Base-by-base conservation (phyloP, 1,284 basidiomycete genomes). In the Kwoniella shivajii region DNA sequence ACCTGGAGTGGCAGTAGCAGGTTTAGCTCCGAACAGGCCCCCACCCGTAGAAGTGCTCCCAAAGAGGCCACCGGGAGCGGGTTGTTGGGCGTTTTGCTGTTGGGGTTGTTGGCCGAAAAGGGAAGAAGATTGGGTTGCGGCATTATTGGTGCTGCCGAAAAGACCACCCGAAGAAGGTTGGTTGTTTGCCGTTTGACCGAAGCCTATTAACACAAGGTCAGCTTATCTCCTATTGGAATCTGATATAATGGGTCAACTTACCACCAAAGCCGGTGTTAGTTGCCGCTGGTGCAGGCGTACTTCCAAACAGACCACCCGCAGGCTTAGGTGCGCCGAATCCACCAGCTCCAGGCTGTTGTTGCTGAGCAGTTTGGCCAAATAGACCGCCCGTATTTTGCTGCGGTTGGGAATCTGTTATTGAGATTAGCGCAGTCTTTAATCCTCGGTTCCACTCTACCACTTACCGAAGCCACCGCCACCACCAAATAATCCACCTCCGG, bases 11-110 rank as follows among this genome's bases (percentile, higher is more conserved):
- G 71, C 64, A 18, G 66, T 59, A 14, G 74, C 70, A 16, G 73
- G 76, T 56, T 73, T 74, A 3, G 67, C 64, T n/a, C 71, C 74
- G 65, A 89, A 88, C 14, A 88, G 69, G 45, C 82, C 78, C 3
- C 78, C 66, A 3, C 79, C 67, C 24, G 74, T 73, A 20, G 81
- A 80, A 20, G 54, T 51, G 39, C 67, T 72, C 16, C 81, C 81
- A 60, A 84, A 83, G 11, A 85, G 58, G 9, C 70, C 67, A 31
- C 60, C 60, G 22, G 55, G 47, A 36, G 64, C 51, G 24, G 71
- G 62, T 71, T 74, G 64, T 26, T 63, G 60, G 24, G 56, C 37
- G n/a, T 59, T 67, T 48, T 72, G 73, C 53, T 64, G 53, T 41
- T 69, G 67, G 50, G 78, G 77, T 26, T 69, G 64, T 59, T 79